Conservation (phyloP, 805 yeast species). For the Cephaloascus albidus region DNA sequence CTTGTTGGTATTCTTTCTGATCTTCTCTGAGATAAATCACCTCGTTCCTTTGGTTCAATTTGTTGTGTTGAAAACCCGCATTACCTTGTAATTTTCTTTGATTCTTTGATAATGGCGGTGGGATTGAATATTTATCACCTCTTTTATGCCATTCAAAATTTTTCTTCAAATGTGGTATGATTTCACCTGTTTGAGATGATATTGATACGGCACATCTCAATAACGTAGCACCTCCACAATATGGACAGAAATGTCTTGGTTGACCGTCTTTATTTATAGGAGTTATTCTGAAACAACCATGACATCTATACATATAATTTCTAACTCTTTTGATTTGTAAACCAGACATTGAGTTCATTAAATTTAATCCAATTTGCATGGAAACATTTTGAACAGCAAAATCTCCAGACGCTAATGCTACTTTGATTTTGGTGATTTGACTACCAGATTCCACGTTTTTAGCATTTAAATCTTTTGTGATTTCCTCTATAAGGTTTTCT, state of each 20-base stretch:
- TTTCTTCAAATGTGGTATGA: slow-evolving; percentile 80
- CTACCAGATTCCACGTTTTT: slow-evolving; percentile 21
- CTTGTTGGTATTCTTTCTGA: slow-evolving; percentile 87
- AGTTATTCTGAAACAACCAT: slow-evolving; percentile 84
- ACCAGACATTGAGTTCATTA: slow-evolving; percentile 81
- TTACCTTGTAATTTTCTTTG: slow-evolving; percentile 67
- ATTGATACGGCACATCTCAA: slow-evolving; percentile 87
- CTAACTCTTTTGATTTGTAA: slow-evolving; percentile 75
- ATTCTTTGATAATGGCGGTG: slow-evolving; percentile 82
- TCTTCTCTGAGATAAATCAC: slow-evolving; percentile 73
- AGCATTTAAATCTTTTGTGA: slow-evolving; percentile 49
- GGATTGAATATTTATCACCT: slow-evolving; percentile 73
- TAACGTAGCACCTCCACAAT: slow-evolving; percentile 91
- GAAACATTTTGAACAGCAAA: slow-evolving; percentile 96
- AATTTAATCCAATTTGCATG: slow-evolving; percentile 78
- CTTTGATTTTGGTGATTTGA: slow-evolving; percentile 37
- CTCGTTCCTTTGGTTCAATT: slow-evolving; percentile 46
- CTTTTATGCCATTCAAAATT: slow-evolving; percentile 91
- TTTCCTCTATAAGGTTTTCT: slow-evolving; percentile 65
- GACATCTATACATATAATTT: slow-evolving; percentile 93
- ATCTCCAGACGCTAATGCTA: slow-evolving; percentile 90
- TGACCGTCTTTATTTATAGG: slow-evolving; percentile 72
- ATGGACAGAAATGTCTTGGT: slow-evolving; percentile 84
- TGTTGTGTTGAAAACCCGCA: slow-evolving; percentile 70
- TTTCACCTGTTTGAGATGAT: slow-evolving; percentile 65